phyloP scores from a whole-genome alignment of 2,329 filamentous ascomycete species.

The Colletotrichum siamense region DNA sequence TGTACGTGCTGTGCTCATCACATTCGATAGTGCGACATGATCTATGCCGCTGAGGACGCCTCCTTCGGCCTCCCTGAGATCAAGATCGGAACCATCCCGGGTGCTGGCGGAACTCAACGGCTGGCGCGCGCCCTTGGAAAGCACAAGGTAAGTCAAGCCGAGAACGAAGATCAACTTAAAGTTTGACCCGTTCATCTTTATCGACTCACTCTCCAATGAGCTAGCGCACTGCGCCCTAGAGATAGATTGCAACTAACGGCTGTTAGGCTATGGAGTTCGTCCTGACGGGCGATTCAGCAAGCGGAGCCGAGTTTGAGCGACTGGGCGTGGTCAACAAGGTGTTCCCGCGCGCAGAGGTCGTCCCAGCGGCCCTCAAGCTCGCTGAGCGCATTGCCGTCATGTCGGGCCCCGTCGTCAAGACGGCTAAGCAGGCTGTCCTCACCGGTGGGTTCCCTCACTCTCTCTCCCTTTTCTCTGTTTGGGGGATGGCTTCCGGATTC shows the following conservation, averaged over 20 bases:
- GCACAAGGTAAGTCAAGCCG: slow-evolving; percentile 35
- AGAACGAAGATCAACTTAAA: not conserved
- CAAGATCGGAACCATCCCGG: slow-evolving; percentile 44
- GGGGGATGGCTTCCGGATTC: not conserved
- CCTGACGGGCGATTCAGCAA: slow-evolving; percentile 43
- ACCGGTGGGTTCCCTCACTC: slow-evolving; percentile 31
- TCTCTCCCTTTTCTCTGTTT: not conserved
- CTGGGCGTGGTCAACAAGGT: slow-evolving; percentile 44
- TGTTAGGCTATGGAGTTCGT: slow-evolving; percentile 50
- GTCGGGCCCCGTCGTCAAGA: slow-evolving; percentile 42
- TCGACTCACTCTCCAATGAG: not conserved
- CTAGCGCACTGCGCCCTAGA: not conserved
- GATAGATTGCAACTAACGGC: not conserved
- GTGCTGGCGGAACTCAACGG: slow-evolving; percentile 45
- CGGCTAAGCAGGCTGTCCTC: slow-evolving; percentile 49
- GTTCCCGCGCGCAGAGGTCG: slow-evolving; percentile 37
- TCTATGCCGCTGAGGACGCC: slow-evolving; percentile 38
- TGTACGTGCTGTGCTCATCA: not conserved
- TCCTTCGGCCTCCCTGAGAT: slow-evolving; percentile 46
- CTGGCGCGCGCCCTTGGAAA: slow-evolving; percentile 45
- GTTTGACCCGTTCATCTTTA: slow-evolving; percentile 29
- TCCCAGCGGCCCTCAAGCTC: slow-evolving; percentile 40
- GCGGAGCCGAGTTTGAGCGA: slow-evolving; percentile 41
- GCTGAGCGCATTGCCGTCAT: slow-evolving; percentile 44
- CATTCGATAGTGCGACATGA: slow-evolving; percentile 39